Evolutionary conservation across 768 basidiomycete genomes (phyloP), one percentile per base, ranked within the genome.

Genomic region (Dentipellis sp.): DNA sequence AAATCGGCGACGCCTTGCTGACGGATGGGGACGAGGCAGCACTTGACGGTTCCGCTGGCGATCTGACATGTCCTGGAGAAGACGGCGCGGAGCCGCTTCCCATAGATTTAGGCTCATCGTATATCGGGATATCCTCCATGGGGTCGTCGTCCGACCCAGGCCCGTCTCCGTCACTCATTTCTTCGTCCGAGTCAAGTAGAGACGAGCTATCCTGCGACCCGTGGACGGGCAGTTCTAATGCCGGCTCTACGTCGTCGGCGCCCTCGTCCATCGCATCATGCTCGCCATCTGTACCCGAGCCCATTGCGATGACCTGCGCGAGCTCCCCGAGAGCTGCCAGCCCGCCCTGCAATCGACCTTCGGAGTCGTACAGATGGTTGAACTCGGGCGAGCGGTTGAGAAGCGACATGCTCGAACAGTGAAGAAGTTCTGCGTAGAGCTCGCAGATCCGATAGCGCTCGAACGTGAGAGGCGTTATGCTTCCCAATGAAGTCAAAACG

Each of bases 341-440:
- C 5, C 95, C 94, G n/a, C 93, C 93, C 62, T 86, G 83, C 45
- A 99, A 71, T 23, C 90, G 82, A 17, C 95, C 95, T 53, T 91
- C 82, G 1, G 75, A 72, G 65, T 91, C 91, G 68, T 92, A 94
- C n/a, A 84, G 73, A 21, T 81, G 76, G 48, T 81, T 79, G 55
- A 78, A 83, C 49, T 86, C 83, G 0, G 79, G 66, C 1, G 80
- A 71, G 10, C 97, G 90, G 67, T 98, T 98, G 23, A 98, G 76
- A 21, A 98, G 79, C 5, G 90, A 85, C 95, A 99, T 98, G 65
- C 97, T 98, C 16, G 97, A 98, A 68, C 94, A 97, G 66, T 99
- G 97, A 22, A 98, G 74, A 5, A 99, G 82, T 67, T 99, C 97
- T 17, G 95, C 97, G 64, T 95, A 94, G 11, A 99, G 77, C 69